These are phyloP conservation scores for Colletotrichum australisinense DNA, from an alignment of 2,329 filamentous ascomycete genomes.

Conservation along the genomic window DNA sequence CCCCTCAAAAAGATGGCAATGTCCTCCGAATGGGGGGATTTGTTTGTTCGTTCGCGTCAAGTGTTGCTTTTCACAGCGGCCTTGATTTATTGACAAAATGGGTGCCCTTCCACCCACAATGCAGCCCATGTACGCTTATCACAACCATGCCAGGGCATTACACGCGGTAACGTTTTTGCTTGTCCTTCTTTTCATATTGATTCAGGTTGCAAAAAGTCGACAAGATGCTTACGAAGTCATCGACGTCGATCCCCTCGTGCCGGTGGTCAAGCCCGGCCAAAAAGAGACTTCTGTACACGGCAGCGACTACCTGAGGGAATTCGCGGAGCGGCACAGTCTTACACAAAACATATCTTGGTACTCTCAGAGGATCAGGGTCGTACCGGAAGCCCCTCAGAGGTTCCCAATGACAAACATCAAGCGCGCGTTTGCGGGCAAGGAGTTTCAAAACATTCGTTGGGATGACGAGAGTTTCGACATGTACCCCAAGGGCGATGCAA, in stretches of 20 bases:
- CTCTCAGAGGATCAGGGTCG: slow-evolving; percentile 12
- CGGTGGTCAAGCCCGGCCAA: slow-evolving; percentile 11
- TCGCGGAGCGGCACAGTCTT: slow-evolving; percentile 26
- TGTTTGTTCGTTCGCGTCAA: background rate
- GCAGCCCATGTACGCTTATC: slow-evolving; percentile 18
- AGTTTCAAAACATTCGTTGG: slow-evolving; percentile 19
- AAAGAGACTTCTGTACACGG: background rate
- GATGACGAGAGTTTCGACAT: background rate
- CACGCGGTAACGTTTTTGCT: slow-evolving; percentile 31
- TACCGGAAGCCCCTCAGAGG: background rate
- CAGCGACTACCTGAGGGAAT: slow-evolving; percentile 7
- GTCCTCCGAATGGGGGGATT: background rate
- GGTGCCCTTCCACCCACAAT: background rate
- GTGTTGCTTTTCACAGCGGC: slow-evolving; percentile 9
- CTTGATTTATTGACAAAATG: slow-evolving; percentile 6
- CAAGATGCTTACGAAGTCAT: slow-evolving; percentile 24
- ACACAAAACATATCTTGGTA: slow-evolving; percentile 21
- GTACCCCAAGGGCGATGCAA: background rate
- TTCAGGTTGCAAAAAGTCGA: slow-evolving; percentile 19
- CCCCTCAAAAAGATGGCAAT: slow-evolving; percentile 24
- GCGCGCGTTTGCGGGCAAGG: background rate
- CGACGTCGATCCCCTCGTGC: slow-evolving; percentile 23
- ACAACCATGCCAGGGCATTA: slow-evolving; percentile 27
- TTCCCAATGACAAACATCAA: slow-evolving; percentile 12
- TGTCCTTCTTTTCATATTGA: slow-evolving; percentile 25